phyloP scores from a whole-genome alignment of 352 stramenopile genomes.

The Thalassiosira livingstoniorum region DNA sequence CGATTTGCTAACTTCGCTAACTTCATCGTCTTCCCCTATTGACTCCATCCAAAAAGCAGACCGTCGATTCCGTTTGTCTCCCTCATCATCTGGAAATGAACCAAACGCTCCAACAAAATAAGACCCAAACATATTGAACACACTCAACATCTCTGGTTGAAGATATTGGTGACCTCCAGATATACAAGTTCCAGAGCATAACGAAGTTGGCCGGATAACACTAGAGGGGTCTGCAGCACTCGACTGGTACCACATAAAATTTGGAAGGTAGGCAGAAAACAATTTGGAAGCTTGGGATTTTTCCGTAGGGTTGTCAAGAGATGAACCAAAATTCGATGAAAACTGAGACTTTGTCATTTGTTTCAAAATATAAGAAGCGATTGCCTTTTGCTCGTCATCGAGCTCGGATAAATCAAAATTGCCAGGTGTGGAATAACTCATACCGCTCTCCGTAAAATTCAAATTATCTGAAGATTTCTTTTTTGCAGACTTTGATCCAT shows the following conservation, averaged over 20 bases:
- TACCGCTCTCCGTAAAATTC: background rate
- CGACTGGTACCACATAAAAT: slow-evolving; percentile 56
- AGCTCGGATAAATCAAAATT: background rate
- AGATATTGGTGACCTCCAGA: slow-evolving; percentile 44
- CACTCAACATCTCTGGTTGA: slow-evolving; percentile 49
- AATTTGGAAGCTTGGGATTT: slow-evolving; percentile 14
- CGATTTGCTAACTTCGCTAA: background rate
- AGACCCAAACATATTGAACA: slow-evolving; percentile 52
- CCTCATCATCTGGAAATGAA: slow-evolving; percentile 31
- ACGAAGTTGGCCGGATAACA: slow-evolving; percentile 41
- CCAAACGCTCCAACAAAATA: slow-evolving; percentile 41
- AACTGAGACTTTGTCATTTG: slow-evolving; percentile 19
- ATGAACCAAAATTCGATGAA: background rate
- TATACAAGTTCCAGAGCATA: slow-evolving; percentile 53
- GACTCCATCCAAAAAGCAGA: slow-evolving; percentile 33
- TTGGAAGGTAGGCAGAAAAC: slow-evolving; percentile 46
- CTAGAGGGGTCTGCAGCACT: slow-evolving; percentile 35
- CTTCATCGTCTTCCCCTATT: slow-evolving; percentile 35
- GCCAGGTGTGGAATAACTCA: background rate
- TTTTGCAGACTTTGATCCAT: background rate
- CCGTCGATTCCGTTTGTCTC: background rate
- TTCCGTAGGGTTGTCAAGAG: background rate
- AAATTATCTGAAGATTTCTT: slow-evolving; percentile 1
- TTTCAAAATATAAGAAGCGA: slow-evolving; percentile 29
- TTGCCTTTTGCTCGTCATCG: slow-evolving; percentile 25